A percentile compares a stretch with the other conserved stretches of the same genome.
phyloP scores from a whole-genome alignment of 2,329 filamentous ascomycete species.

The Amesomyces nigricolor region DNA sequence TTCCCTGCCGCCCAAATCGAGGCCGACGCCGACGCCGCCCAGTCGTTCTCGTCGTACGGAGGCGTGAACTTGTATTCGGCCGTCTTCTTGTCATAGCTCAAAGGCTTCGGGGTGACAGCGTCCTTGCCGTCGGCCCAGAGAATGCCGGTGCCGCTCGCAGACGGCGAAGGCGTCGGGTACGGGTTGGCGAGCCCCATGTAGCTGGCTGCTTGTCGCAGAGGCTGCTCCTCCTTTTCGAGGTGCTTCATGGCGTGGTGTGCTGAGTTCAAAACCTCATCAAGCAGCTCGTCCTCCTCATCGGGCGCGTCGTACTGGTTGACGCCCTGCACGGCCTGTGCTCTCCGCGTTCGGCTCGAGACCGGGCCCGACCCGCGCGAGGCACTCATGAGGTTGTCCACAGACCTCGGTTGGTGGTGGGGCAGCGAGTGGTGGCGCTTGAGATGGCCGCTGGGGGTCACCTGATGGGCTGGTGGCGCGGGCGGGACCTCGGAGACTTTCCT shows the following conservation, averaged over 20 bases:
- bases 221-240: slow-evolving; percentile 52
- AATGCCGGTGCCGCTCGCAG: slow-evolving; percentile 73
- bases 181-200: slow-evolving; percentile 57
- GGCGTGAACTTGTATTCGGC: slow-evolving; percentile 75
- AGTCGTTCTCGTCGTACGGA: slow-evolving; percentile 89
- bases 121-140: slow-evolving; percentile 65
- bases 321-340: slow-evolving; percentile 69
- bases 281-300: slow-evolving; percentile 91
- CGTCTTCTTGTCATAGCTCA: slow-evolving; percentile 60
- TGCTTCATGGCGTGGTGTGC: slow-evolving; percentile 69
- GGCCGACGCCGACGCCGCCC: slow-evolving; percentile 76
- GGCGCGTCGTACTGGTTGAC: slow-evolving; percentile 87
- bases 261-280: slow-evolving; percentile 80
- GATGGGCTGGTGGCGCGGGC: slow-evolving; percentile 50
- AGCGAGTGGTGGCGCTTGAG: slow-evolving; percentile 62
- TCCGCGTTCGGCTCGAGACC: slow-evolving; percentile 72
- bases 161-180: slow-evolving; percentile 65
- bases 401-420: slow-evolving; percentile 57
- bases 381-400: slow-evolving; percentile 57
- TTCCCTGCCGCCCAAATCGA: slow-evolving; percentile 72
- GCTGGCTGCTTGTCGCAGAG: slow-evolving; percentile 57
- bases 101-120: slow-evolving; percentile 60
- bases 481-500: slow-evolving; percentile 46
- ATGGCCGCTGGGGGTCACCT: slow-evolving; percentile 44
- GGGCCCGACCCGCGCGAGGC: slow-evolving; percentile 51